Evolutionary conservation across 176 grass and related monocot species (phyloP).

Genomic region (Phyllostachys edulis): DNA sequence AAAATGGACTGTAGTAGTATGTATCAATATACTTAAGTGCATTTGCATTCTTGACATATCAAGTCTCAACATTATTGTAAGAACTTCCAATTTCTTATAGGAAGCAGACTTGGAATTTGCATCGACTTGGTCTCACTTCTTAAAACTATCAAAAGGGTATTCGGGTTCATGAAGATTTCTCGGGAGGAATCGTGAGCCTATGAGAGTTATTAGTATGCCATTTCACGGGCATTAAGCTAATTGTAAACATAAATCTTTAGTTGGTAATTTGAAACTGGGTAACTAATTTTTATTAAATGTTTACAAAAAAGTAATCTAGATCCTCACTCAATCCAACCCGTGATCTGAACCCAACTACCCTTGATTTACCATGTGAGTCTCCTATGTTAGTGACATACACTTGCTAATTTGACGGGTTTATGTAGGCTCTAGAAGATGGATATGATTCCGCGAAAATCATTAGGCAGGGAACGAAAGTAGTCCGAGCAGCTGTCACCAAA

Average conservation of each 20-base stretch:
- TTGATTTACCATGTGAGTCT: neutral
- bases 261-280: neutral
- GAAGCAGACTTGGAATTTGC: constrained; percentile 78
- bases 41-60: constrained; percentile 14
- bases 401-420: constrained; percentile 10
- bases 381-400: neutral
- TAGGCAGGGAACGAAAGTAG: constrained; percentile 66
- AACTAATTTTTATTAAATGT: neutral
- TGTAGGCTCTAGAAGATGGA: constrained; percentile 65
- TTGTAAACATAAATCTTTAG: constrained; percentile 15
- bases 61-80: constrained; percentile 1
- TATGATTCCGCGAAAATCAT: constrained; percentile 59
- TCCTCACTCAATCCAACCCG: neutral
- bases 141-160: constrained; percentile 62
- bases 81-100: constrained; percentile 46
- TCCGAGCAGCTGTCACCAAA: constrained; percentile 60
- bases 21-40: neutral
- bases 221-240: constrained; percentile 88
- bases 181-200: constrained; percentile 38
- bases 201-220: constrained; percentile 68
- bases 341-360: neutral
- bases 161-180: constrained; percentile 78
- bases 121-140: constrained; percentile 62
- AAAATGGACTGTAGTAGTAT: neutral
- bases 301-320: neutral